Evolutionary conservation across 2,329 filamentous ascomycete species (phyloP), one percentile per base, ranked within the genome.

Genomic region (Ceratocystis cacaofunesta): DNA sequence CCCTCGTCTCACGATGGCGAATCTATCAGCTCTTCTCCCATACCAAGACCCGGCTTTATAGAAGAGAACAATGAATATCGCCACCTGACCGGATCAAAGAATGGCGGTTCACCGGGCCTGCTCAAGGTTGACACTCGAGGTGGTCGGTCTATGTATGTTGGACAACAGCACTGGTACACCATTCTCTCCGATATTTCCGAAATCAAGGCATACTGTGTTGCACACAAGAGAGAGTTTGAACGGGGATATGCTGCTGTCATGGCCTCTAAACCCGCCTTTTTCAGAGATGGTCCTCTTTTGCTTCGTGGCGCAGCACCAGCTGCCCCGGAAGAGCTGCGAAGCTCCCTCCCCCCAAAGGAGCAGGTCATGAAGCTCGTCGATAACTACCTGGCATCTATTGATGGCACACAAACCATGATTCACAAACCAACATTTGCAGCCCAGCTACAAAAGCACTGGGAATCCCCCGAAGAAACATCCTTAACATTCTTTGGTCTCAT

Each of bases 211-310:
- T 96, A 94, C 76, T 97, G 95, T 71, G 76, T 78, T 19, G 84
- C 82, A 44, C 90, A 96, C 75, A 95, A 94, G 74, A 92, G 94
- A 72, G 91, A 96, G 69, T 81, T 92, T 67, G 90, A 95, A 72
- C 86, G 85, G 67, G 91, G 92, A 70, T 85, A 90, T 70, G 85
- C 89, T 70, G 87, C 85, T 70, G 85, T 95, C 63, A 82, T 86
- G 72, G 83, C 84, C 57, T 84, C 84, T 48, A 90, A 88, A 70
- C 80, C 85, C 17, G 76, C 77, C 32, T 77, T 78, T 1, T 80
- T 82, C 32, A 77, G 77, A 46, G 84, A 85, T 66, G 88, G 88
- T 1, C 89, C 88, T 1, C 86, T 88, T 0, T 86, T 96, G 69
- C 77, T 97, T 8, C 87, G 95, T 68, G 89, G 89, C 63, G 85